Base-by-base conservation (phyloP, 2,329 filamentous ascomycete species). In the Bipolaris zeicola region DNA sequence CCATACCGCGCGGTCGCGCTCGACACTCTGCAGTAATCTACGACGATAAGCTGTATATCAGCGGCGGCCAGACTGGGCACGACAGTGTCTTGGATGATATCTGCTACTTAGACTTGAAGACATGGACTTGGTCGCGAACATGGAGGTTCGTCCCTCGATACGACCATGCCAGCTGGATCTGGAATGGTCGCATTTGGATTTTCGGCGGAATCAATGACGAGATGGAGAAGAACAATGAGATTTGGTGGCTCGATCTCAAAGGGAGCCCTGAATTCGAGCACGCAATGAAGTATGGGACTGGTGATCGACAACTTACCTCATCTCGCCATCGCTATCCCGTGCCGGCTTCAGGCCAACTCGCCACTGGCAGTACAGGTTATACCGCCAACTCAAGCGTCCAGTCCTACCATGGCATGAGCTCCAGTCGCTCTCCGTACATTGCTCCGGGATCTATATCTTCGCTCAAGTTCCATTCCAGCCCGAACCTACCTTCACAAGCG, bases 231-330 rank as follows among this genome's bases (percentile, higher is more conserved):
- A 92, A 90, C 60, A 94, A 92, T 57, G 95, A 99, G 75, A 85
- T 99, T 41, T 97, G 92, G 90, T 99, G 95, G 93, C 82, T 99
- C 41, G 95, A 99, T 77, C 84, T 99, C 47, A 94, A 96, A 74
- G 92, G 92, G 33, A 92, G 86, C 57, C 92, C 93, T 1, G 91
- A 92, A 44, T 93, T 96, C 65, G 88, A 92, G 67, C 87, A 87
- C 34, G 81, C 85, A 26, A 87, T 89, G 51, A 75, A 85, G 79
- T 82, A 82, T 74, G 82, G 82, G 64, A 81, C 78, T 57, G 77
- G 79, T 55, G 81, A 83, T 64, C 74, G 73, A 24, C 70, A 72
- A 47, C 49, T 71, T 16, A 57, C 67, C 2, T 77, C 63, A 33
- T 68, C 68, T 3, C 67, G 75, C 31, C 67, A 72, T 53, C 68